phyloP scores from a whole-genome alignment of 2,329 filamentous ascomycete genomes.

The Trichoderma endophyticum region DNA sequence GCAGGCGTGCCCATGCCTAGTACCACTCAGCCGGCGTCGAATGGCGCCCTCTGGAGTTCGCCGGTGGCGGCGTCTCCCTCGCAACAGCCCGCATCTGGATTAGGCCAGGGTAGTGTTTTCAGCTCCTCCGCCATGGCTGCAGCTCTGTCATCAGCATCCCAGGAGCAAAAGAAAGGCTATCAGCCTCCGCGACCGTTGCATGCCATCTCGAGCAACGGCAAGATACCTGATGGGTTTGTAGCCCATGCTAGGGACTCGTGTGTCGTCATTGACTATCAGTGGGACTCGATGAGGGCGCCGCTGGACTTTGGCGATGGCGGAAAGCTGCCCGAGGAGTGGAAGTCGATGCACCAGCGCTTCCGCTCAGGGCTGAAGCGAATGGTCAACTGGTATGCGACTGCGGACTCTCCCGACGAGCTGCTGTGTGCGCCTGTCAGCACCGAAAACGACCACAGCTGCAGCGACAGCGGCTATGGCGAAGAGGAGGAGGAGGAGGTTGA shows the following conservation, averaged over 20 bases:
- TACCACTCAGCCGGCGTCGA: not conserved
- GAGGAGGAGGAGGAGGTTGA: conserved; percentile 63
- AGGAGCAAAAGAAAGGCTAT: conserved; percentile 51
- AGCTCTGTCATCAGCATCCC: conserved; percentile 32
- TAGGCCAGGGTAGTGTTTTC: conserved; percentile 27
- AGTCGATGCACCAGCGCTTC: conserved; percentile 89
- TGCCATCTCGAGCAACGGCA: conserved; percentile 73
- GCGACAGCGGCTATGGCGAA: conserved; percentile 25
- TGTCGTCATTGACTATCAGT: conserved; percentile 84
- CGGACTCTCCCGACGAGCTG: conserved; percentile 50
- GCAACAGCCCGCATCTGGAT: conserved; percentile 22
- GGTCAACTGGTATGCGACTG: conserved; percentile 75
- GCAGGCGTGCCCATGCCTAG: conserved; percentile 26
- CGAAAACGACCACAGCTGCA: conserved; percentile 29
- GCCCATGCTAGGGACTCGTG: conserved; percentile 87
- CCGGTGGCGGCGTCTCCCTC: conserved; percentile 28
- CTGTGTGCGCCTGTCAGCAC: conserved; percentile 39
- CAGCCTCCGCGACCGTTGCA: conserved; percentile 76
- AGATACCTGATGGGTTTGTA: conserved; percentile 84
- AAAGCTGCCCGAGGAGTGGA: conserved; percentile 90
- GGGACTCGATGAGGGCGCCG: conserved; percentile 83
- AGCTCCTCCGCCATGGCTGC: conserved; percentile 33
- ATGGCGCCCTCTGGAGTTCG: conserved; percentile 34
- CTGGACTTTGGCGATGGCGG: conserved; percentile 86
- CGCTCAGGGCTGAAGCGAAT: conserved; percentile 73